A percentile compares a stretch with the other conserved stretches of the same genome.
Conservation (phyloP, 2,329 filamentous ascomycete genomes). For the Calonectria naviculata region DNA sequence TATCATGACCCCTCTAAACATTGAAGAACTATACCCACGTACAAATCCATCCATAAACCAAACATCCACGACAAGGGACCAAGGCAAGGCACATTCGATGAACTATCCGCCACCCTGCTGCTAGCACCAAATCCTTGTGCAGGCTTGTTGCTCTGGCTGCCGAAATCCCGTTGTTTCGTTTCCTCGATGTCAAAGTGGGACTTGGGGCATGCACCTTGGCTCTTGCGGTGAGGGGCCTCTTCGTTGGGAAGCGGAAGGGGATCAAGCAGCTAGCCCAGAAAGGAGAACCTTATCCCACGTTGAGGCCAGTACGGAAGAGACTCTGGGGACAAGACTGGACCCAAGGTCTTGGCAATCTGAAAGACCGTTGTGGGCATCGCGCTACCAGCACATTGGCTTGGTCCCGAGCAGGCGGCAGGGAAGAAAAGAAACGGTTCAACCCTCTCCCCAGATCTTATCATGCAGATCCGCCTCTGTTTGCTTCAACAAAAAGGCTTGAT, state of each 20-base stretch:
- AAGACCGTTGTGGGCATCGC: conserved; percentile 8
- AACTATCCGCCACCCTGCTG: conserved; percentile 4
- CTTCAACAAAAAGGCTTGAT: not conserved
- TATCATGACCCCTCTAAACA: not conserved
- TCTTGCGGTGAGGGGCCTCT: not conserved
- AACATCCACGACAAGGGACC: not conserved
- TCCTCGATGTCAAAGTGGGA: conserved; percentile 6
- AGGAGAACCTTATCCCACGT: conserved; percentile 8
- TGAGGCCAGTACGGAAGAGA: not conserved
- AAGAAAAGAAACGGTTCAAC: conserved; percentile 1
- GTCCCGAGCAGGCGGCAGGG: conserved; percentile 5
- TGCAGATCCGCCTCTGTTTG: not conserved
- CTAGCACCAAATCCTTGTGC: not conserved
- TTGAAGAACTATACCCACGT: not conserved
- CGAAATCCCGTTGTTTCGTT: conserved; percentile 18
- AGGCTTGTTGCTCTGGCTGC: not conserved
- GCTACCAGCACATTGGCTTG: not conserved
- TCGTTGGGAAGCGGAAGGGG: not conserved
- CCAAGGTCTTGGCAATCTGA: conserved; percentile 6
- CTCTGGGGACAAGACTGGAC: conserved; percentile 7
- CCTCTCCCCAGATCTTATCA: conserved; percentile 14
- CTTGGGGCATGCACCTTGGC: not conserved
- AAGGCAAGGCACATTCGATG: not conserved
- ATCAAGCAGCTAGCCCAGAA: conserved; percentile 8
- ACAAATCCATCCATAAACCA: not conserved